A percentile compares a stretch with the other conserved stretches of the same genome.
Conservation (phyloP, 2,329 filamentous ascomycete species). For the Helotiales sp. region DNA sequence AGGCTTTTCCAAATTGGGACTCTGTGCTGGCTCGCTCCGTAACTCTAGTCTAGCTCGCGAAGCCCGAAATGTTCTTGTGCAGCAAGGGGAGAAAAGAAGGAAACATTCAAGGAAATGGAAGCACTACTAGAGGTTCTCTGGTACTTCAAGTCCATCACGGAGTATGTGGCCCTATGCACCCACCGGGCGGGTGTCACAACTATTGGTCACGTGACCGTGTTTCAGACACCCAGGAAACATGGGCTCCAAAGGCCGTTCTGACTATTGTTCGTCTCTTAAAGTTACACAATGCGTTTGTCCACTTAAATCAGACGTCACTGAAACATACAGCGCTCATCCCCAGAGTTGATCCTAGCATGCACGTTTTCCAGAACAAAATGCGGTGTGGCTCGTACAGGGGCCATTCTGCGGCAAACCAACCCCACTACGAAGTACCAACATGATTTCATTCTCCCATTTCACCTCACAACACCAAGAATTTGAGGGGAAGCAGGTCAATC, state of each 20-base stretch:
- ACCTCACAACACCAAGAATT: neutral
- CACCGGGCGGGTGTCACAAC: too few relatives aligned
- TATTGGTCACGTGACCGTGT: neutral
- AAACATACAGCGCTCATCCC: neutral
- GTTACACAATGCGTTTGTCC: neutral
- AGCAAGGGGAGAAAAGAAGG: neutral
- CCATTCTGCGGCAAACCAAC: conserved; percentile 9
- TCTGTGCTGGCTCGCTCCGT: neutral
- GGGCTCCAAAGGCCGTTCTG: neutral
- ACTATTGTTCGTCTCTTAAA: neutral
- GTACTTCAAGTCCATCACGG: too few relatives aligned
- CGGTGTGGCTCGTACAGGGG: too few relatives aligned
- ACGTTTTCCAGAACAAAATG: too few relatives aligned
- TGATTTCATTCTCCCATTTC: conserved; percentile 2
- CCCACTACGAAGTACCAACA: conserved; percentile 24
- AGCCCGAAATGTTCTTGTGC: neutral
- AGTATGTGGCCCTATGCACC: too few relatives aligned
- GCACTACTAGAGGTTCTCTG: neutral
- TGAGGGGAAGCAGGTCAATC: neutral
- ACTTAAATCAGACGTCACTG: neutral
- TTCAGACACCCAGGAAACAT: neutral
- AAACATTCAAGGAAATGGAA: neutral
- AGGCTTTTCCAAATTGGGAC: conserved; percentile 23
- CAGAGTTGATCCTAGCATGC: neutral
- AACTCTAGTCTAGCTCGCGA: too few relatives aligned